Evolutionary conservation across 106 monocot species (phyloP).

Genomic region (Xerophyta viscosa): DNA sequence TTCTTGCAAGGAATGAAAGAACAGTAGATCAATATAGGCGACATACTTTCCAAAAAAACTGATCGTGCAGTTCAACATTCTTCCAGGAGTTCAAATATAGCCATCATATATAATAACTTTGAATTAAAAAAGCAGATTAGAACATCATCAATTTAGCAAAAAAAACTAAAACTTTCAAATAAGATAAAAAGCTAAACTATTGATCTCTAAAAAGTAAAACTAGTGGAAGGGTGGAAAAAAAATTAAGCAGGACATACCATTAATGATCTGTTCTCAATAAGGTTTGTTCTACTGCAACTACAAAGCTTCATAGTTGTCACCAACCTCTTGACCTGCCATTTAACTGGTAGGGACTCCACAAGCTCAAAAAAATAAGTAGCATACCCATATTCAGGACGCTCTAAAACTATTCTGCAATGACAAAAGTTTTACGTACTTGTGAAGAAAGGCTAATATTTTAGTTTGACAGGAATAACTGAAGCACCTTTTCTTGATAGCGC

Average conservation of each 20-base stretch:
- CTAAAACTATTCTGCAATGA: slow-evolving; percentile 76
- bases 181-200: no score
- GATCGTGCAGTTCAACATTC: no score
- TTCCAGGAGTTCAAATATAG: no score
- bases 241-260: slow-evolving; percentile 29
- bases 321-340: slow-evolving; percentile 82
- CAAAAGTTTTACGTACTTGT: not conserved
- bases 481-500: not conserved
- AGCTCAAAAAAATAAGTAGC: slow-evolving; percentile 98
- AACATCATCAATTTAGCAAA: no score
- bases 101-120: no score
- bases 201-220: no score
- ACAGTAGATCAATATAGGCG: no score
- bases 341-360: slow-evolving; percentile 58
- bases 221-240: no score
- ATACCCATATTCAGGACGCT: slow-evolving; percentile 98
- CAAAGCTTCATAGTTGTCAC: slow-evolving; percentile 78
- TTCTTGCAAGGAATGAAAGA: no score
- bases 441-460: not conserved
- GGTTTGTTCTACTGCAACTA: slow-evolving; percentile 52
- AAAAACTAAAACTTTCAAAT: no score
- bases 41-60: no score
- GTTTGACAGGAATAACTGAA: not conserved
- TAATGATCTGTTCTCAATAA: slow-evolving; percentile 79
- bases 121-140: no score